Evolutionary conservation across 768 basidiomycete species (phyloP).

Genomic region (Lactarius vividus): DNA sequence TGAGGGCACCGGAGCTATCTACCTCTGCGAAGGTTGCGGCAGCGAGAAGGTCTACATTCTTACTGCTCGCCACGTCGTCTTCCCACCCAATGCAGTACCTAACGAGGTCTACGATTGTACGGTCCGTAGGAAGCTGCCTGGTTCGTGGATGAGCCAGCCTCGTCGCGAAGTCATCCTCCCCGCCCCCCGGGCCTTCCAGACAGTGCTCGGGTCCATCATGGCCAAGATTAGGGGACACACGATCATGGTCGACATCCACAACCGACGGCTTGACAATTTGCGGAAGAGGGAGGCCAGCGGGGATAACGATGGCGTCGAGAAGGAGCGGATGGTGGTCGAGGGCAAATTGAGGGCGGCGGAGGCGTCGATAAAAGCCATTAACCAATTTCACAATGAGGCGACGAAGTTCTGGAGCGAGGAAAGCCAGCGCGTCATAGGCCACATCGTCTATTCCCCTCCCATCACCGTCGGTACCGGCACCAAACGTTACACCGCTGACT

Average conservation of each 20-base stretch:
- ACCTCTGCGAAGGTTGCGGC: constrained; percentile 36
- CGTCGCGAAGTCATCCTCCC: background rate
- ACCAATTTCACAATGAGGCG: background rate
- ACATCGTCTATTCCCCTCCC: constrained; percentile 12
- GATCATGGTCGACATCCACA: too few species aligned
- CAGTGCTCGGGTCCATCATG: background rate
- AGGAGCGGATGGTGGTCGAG: background rate
- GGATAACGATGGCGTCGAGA: background rate
- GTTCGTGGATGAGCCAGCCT: constrained; percentile 12
- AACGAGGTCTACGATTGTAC: constrained; percentile 28
- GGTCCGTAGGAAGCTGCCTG: too few species aligned
- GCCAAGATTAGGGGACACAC: background rate
- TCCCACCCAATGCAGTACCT: constrained; percentile 30
- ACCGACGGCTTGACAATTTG: background rate
- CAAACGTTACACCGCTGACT: constrained; percentile 29
- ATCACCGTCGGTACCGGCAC: constrained; percentile 21
- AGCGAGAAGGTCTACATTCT: constrained; percentile 34
- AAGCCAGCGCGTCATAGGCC: background rate
- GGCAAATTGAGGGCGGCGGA: background rate
- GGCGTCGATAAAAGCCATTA: background rate
- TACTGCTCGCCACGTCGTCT: constrained; percentile 36
- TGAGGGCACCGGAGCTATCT: constrained; percentile 38
- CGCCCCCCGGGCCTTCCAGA: background rate
- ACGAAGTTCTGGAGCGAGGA: background rate
- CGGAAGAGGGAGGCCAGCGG: too few species aligned